Conservation (phyloP, 768 basidiomycete genomes). For the Leccinum longicurvipes region DNA sequence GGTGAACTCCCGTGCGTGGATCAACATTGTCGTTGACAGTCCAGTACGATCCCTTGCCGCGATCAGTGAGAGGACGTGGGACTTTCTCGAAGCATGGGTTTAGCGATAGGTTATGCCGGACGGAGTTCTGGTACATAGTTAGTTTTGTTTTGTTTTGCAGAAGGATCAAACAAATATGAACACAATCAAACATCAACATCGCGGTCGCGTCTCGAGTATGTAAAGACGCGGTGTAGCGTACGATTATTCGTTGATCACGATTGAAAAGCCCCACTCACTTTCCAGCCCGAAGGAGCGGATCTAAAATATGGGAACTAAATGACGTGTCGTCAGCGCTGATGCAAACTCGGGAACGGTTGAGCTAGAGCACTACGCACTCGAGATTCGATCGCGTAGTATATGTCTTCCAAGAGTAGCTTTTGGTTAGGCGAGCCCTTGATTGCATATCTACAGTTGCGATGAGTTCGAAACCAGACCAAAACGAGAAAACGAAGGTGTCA, state of each 20-base stretch:
- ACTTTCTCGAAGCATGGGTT: conserved; percentile 93
- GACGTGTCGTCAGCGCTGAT: conserved; percentile 10
- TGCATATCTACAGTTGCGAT: conserved; percentile 58
- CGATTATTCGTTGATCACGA: not conserved
- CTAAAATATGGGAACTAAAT: conserved; percentile 84
- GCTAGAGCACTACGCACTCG: conserved; percentile 49
- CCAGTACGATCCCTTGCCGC: conserved; percentile 91
- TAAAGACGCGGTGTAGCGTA: conserved; percentile 3
- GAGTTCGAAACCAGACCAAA: not conserved
- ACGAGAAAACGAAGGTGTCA: not conserved
- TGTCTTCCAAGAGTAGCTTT: conserved; percentile 82
- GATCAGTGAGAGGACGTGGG: conserved; percentile 85
- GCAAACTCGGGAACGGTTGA: not conserved
- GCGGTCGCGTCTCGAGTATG: conserved; percentile 42
- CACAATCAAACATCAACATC: conserved; percentile 64
- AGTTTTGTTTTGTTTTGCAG: conserved; percentile 30
- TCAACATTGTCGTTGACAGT: conserved; percentile 89
- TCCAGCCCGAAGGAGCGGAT: conserved; percentile 87
- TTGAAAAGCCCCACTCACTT: conserved; percentile 48
- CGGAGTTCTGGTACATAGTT: conserved; percentile 63
- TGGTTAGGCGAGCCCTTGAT: conserved; percentile 90
- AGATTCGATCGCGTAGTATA: conserved; percentile 89
- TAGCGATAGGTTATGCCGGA: conserved; percentile 85
- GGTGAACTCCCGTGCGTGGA: conserved; percentile 84
- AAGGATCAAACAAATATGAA: conserved; percentile 52